Base-by-base conservation (phyloP, 148 eudicot genomes). In the Nepenthes mirabilis region DNA sequence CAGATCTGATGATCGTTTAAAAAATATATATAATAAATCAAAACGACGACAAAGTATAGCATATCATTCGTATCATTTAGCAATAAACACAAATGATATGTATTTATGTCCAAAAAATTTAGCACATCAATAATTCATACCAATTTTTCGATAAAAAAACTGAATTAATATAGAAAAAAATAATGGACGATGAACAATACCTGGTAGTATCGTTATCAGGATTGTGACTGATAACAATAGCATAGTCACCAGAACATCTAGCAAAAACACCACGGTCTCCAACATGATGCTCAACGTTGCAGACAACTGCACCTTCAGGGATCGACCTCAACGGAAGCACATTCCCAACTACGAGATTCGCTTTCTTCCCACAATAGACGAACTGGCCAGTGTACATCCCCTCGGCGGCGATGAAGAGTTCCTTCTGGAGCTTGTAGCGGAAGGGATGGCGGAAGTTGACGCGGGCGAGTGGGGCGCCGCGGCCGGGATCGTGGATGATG, bases 211-310 rank as follows among this genome's bases (percentile, higher is more conserved):
- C 79, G 47, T 75, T 70, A 43, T 75, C 79, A 48, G 79, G 79
- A 50, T 75, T 75, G 49, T 75, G 79, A 63, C 71, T 66, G 62
- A 75, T 75, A 13, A 75, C 79, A 66, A 75, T 75, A 49, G 79
- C 79, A n/a, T 75, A 75, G 66, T 75, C 79, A 1, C 79, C 79
- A 58, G 74, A 70, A 59, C 65, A 64, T 36, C 79, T 68, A 34
- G 79, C 79, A 14, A 75, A 64, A 58, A 70, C 74, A 66, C 79
- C 79, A 70, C 79, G 79, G 56, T 75, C 79, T 52, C 79, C 79
- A 62, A 75, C 79, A 70, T 75, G 79, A 47, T 75, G 79, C 14
- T 75, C 79, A 12, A 75, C 79, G 12, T 75, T 75, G 36, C 79
- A 75, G 7, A 75, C 74, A 40, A 75, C 79, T 61, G 79, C 74